Base-by-base conservation (phyloP, 1,139 yeast species). In the Geotrichum histeridarum region DNA sequence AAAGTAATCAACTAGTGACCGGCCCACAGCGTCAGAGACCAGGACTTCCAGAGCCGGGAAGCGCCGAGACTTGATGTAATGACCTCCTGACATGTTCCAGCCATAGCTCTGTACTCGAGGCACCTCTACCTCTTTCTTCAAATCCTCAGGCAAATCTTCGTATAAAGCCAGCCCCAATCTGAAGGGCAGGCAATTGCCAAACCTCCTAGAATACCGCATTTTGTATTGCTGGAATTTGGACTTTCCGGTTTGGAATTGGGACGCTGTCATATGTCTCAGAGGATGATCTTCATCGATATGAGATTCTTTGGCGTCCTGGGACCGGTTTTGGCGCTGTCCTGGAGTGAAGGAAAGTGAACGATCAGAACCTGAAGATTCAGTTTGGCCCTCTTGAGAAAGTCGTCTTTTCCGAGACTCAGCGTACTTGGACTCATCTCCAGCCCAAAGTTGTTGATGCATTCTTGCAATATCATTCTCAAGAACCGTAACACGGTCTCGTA, bases 101-200 rank as follows among this genome's bases (percentile, higher is more conserved):
- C 85, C 86, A 62, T 80, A 83, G 58, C 75, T 78, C 63, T 83
- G 87, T 17, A 75, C 70, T 55, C 87, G 67, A 3, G 88, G 88
- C 11, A 79, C 62, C 4, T 70, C 64, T 5, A 81, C 75, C 42
- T 71, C 66, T 38, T 67, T 63, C 53, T 71, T 69, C 60, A 72
- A 68, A 27, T 74, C 75, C 15, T 45, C 48, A 11, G 58, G 36
- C 17, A 58, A 22, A 5, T 42, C 32, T 8, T 43, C 48, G 12
- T 41, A 41, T 17, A 58, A 32, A 2, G 54, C 48, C 27, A 47
- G 8, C 9, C 59, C 60, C 48, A 58, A 39, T 9, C 56, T 42
- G 37, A 50, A 51, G 2, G 58, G 56, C 7, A 58, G 50, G 37
- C 36, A 54, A 43, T 48, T 51, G 30, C 50, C 46, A 35, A 57